A percentile compares a stretch with the other conserved stretches of the same genome.
Evolutionary conservation across 345 rosid genomes (phyloP).

Genomic region (Pugionium cornutum): DNA sequence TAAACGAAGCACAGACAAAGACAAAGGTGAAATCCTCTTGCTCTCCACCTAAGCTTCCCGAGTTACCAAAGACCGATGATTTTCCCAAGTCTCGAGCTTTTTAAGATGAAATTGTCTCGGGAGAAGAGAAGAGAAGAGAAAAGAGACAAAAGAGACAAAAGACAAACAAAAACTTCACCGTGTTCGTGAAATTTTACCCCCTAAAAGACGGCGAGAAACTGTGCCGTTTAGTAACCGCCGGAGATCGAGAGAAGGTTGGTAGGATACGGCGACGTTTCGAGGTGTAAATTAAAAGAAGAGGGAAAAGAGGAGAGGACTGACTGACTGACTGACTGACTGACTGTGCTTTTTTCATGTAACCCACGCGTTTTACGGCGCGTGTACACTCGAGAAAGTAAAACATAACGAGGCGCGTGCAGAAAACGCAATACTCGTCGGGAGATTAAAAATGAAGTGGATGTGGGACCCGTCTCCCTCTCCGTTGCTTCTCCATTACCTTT

Average conservation of each 20-base stretch:
- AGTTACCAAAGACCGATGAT: conserved; percentile 27
- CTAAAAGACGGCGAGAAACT: conserved; percentile 30
- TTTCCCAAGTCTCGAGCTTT: conserved; percentile 34
- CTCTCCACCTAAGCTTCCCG: conserved; percentile 10
- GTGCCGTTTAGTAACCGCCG: conserved; percentile 28
- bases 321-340: conserved; percentile 21
- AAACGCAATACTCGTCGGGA: background rate
- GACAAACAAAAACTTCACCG: conserved; percentile 13
- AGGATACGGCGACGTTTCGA: conserved; percentile 43
- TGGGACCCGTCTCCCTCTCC: conserved; percentile 46
- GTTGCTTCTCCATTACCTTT: conserved; percentile 44
- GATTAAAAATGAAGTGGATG: background rate
- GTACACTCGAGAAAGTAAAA: accelerated
- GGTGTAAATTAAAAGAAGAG: background rate
- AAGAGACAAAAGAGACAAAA: too few relatives aligned
- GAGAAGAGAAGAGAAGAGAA: conserved; percentile 23
- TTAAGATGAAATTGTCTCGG: conserved; percentile 37
- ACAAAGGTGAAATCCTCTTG: conserved; percentile 42
- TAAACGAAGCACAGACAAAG: conserved; percentile 12
- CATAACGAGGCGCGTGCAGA: background rate
- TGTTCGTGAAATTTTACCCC: conserved; percentile 1
- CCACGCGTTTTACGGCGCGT: conserved; percentile 43
- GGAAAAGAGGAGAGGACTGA: conserved; percentile 10
- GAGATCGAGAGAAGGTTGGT: background rate
- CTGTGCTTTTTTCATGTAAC: conserved; percentile 42